phyloP scores from a whole-genome alignment of 225 moss, liverwort and hornwort species.

The Bryoerythrophyllum caledonicum region DNA sequence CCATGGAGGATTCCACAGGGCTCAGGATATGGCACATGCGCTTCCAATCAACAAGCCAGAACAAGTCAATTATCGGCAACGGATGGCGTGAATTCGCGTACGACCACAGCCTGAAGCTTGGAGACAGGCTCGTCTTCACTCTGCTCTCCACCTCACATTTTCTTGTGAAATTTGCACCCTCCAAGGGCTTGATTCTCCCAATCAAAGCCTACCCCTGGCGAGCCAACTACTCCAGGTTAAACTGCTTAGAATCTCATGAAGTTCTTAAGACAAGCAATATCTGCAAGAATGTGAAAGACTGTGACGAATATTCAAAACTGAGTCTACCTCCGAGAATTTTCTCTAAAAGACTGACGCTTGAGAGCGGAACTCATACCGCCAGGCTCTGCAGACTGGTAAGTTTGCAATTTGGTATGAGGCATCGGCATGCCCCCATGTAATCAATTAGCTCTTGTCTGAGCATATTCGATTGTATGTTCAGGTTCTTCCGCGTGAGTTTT shows the following conservation, averaged over 20 bases:
- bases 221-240: neutral
- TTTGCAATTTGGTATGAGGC: too few relatives aligned
- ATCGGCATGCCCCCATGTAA: neutral
- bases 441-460: neutral
- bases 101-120: constrained; percentile 6
- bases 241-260: neutral
- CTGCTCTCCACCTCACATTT: constrained; percentile 24
- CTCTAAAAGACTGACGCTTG: neutral
- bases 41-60: neutral
- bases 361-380: neutral
- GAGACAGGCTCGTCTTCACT: constrained; percentile 24
- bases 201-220: neutral
- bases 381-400: neutral
- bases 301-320: neutral
- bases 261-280: neutral
- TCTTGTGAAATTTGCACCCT: constrained; percentile 22
- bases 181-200: neutral
- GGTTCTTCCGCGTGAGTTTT: neutral
- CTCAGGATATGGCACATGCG: constrained; percentile 21
- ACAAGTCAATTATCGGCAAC: neutral
- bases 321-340: neutral
- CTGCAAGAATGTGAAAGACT: neutral
- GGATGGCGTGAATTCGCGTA: constrained; percentile 27
- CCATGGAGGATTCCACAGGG: constrained; percentile 24
- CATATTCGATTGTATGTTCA: neutral